Conservation (phyloP, 805 yeast genomes). For the Lachancea nothofagi region DNA sequence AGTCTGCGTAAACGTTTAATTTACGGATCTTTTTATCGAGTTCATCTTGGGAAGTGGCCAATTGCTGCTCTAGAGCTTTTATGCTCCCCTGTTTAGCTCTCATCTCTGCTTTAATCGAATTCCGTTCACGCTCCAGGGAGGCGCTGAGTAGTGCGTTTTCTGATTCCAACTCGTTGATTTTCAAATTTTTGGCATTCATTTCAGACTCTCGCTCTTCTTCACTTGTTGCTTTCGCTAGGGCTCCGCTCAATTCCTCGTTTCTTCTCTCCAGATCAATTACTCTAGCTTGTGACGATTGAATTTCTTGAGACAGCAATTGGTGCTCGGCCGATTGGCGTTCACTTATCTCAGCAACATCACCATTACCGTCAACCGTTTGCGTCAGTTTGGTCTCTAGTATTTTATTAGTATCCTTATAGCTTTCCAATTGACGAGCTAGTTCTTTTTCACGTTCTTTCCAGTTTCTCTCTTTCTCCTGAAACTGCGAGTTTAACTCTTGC, state of each 20-base stretch:
- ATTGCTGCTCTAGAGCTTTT: conserved; percentile 42
- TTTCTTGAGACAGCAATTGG: conserved; percentile 67
- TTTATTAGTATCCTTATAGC: conserved; percentile 49
- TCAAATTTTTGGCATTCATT: conserved; percentile 36
- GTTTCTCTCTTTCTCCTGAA: conserved; percentile 68
- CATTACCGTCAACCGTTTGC: conserved; percentile 36
- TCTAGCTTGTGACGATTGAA: conserved; percentile 63
- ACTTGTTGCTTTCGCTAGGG: conserved; percentile 51
- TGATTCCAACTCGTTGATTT: conserved; percentile 53
- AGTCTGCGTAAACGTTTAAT: conserved; percentile 53
- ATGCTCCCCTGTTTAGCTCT: conserved; percentile 31
- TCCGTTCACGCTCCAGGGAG: conserved; percentile 27
- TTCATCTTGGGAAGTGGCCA: conserved; percentile 45
- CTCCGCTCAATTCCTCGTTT: conserved; percentile 67
- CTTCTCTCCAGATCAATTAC: conserved; percentile 67
- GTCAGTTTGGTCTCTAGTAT: conserved; percentile 67
- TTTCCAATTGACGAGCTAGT: conserved; percentile 44
- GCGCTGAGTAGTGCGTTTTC: conserved; percentile 50
- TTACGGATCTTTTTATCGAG: conserved; percentile 44
- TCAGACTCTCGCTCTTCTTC: conserved; percentile 39
- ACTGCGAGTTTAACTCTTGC: conserved; percentile 57
- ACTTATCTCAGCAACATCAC: conserved; percentile 10
- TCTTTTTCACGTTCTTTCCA: conserved; percentile 59
- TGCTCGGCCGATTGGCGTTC: conserved; percentile 41
- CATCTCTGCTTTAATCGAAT: conserved; percentile 13